These are phyloP conservation scores for Xerocomus spinulosus DNA, from an alignment of 768 basidiomycete genomes.

Conservation along the genomic window DNA sequence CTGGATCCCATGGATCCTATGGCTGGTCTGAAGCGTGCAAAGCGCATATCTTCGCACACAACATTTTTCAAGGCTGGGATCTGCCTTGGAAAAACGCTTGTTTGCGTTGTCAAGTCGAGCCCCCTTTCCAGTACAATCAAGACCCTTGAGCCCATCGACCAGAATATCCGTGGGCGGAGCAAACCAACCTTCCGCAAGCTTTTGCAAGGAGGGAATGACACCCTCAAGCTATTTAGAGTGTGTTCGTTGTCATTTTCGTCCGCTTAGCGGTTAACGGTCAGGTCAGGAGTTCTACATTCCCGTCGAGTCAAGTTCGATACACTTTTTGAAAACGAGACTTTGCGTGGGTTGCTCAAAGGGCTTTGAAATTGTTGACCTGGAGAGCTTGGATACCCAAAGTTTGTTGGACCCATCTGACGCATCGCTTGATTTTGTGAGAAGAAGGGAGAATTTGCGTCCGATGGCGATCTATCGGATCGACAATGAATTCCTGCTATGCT, in stretches of 20 bases:
- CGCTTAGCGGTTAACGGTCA: not conserved
- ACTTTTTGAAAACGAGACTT: constrained; percentile 94
- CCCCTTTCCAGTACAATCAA: constrained; percentile 97
- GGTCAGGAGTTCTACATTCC: constrained; percentile 96
- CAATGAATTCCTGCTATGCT: constrained; percentile 94
- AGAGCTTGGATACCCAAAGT: constrained; percentile 95
- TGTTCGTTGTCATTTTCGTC: constrained; percentile 9
- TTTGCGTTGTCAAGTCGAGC: constrained; percentile 95
- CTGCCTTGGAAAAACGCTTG: constrained; percentile 85
- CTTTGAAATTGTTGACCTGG: constrained; percentile 97
- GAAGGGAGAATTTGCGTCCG: constrained; percentile 81
- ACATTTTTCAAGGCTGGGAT: constrained; percentile 97
- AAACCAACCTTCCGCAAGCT: constrained; percentile 95
- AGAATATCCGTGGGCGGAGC: constrained; percentile 67
- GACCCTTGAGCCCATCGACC: constrained; percentile 93
- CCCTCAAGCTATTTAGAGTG: constrained; percentile 87
- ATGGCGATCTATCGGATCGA: constrained; percentile 97
- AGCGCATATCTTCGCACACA: constrained; percentile 92
- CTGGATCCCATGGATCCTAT: constrained; percentile 87
- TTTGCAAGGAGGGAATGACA: constrained; percentile 92
- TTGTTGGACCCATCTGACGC: constrained; percentile 89
- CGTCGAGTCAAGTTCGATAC: constrained; percentile 92
- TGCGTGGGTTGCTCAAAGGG: constrained; percentile 97
- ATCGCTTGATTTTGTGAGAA: constrained; percentile 89
- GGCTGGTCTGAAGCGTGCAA: constrained; percentile 88